Evolutionary conservation across 495 filamentous ascomycete genomes (phyloP).

Genomic region (Neurospora sp.): DNA sequence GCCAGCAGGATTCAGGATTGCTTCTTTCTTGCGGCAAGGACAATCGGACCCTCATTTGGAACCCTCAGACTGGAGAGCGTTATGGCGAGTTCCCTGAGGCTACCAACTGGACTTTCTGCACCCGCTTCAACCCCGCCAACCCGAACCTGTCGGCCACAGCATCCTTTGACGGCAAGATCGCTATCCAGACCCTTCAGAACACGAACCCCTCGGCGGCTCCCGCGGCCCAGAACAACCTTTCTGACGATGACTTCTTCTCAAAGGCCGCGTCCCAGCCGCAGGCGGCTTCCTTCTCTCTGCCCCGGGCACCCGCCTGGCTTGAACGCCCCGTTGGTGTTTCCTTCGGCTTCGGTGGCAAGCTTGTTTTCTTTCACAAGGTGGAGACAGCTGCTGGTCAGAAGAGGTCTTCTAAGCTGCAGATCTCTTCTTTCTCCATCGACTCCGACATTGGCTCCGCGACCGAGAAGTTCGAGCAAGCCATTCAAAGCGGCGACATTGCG

Average conservation of each 20-base stretch:
- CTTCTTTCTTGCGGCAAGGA: constrained; percentile 94
- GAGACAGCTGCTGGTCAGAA: constrained; percentile 47
- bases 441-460: constrained; percentile 73
- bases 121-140: constrained; percentile 87
- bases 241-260: constrained; percentile 95
- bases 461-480: constrained; percentile 73
- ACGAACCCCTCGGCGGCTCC: constrained; percentile 59
- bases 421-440: constrained; percentile 83
- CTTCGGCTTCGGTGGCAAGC: constrained; percentile 93
- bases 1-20: constrained; percentile 79
- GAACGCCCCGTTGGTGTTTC: constrained; percentile 77
- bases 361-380: constrained; percentile 61
- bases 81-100: constrained; percentile 94
- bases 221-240: constrained; percentile 44
- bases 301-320: constrained; percentile 83
- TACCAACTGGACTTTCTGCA: constrained; percentile 97
- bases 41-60: constrained; percentile 93
- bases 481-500: constrained; percentile 66
- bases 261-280: constrained; percentile 87
- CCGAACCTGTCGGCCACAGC: constrained; percentile 86
- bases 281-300: constrained; percentile 74
- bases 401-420: constrained; percentile 65
- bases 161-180: constrained; percentile 92
- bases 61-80: constrained; percentile 75
- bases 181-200: constrained; percentile 85